Conservation (phyloP, 2,329 filamentous ascomycete genomes). For the Rutstroemia sp. region DNA sequence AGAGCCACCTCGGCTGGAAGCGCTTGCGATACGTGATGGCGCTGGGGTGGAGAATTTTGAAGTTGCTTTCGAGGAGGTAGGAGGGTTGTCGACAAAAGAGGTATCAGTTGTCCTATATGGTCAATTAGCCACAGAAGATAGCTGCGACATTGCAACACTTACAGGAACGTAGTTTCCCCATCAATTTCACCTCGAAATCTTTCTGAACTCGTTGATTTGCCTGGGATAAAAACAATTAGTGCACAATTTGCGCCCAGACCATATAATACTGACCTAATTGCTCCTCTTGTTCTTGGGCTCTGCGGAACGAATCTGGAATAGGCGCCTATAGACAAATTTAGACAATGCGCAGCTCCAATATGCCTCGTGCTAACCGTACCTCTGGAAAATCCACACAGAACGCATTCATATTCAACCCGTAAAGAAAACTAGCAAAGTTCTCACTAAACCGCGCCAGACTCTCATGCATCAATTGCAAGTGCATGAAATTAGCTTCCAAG, state of each 20-base stretch:
- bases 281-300: slow-evolving; percentile 52
- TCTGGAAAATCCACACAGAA: slow-evolving; percentile 98
- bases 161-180: slow-evolving; percentile 80
- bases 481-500: slow-evolving; percentile 94
- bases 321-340: slow-evolving; percentile 53
- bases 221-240: slow-evolving; percentile 14
- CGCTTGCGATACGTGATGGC: slow-evolving; percentile 22
- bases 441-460: slow-evolving; percentile 89
- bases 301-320: slow-evolving; percentile 72
- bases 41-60: slow-evolving; percentile 33
- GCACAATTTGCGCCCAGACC: neutral
- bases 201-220: slow-evolving; percentile 31
- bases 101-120: slow-evolving; percentile 73
- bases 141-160: slow-evolving; percentile 28
- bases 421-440: slow-evolving; percentile 91
- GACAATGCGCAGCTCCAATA: neutral
- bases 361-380: slow-evolving; percentile 40
- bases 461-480: slow-evolving; percentile 95
- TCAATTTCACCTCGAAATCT: slow-evolving; percentile 37
- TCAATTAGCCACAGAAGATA: slow-evolving; percentile 11
- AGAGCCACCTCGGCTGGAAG: slow-evolving; percentile 11
- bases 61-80: slow-evolving; percentile 44
- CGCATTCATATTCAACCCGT: slow-evolving; percentile 97
- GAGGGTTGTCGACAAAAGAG: slow-evolving; percentile 81
- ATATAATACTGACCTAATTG: slow-evolving; percentile 34